Percentiles rank a stretch among this genome's conserved stretches.
Evolutionary conservation across 2,329 filamentous ascomycete species (phyloP).

Genomic region (Dothideomycetes sp.): DNA sequence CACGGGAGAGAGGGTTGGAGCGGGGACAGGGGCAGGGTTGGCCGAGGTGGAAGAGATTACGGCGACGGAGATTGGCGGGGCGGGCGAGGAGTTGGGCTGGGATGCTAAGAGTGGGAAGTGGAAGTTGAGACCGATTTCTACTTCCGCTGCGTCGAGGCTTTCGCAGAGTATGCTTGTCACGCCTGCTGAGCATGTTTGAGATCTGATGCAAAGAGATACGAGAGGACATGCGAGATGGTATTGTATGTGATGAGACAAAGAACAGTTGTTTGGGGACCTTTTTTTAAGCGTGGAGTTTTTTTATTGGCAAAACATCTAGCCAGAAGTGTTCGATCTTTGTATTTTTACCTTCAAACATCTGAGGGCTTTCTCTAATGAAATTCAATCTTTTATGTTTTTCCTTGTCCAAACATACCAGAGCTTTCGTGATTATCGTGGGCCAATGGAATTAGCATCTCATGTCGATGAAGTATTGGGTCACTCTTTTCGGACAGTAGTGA

Average conservation of each 20-base stretch:
- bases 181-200: constrained; percentile 2
- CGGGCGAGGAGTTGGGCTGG: constrained; percentile 23
- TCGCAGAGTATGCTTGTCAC: not conserved
- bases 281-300: constrained; percentile 6
- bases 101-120: constrained; percentile 22
- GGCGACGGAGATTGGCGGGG: constrained; percentile 13
- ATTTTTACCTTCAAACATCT: no score
- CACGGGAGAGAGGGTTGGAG: no score
- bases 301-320: no score
- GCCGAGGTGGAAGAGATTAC: not conserved
- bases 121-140: constrained; percentile 20
- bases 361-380: no score
- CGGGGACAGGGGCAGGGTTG: no score
- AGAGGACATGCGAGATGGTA: no score
- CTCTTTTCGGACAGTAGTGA: constrained; percentile 60
- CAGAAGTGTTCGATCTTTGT: no score
- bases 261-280: no score
- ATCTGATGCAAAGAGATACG: not conserved
- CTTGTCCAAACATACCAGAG: no score
- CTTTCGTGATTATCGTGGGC: not conserved
- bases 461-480: constrained; percentile 8
- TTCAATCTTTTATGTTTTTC: no score
- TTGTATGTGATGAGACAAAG: no score
- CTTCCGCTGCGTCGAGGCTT: constrained; percentile 4
- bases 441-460: not conserved